Percentiles rank a stretch among this genome's conserved stretches.
Conservation (phyloP, 768 basidiomycete species). For the Boletus reticulatus region DNA sequence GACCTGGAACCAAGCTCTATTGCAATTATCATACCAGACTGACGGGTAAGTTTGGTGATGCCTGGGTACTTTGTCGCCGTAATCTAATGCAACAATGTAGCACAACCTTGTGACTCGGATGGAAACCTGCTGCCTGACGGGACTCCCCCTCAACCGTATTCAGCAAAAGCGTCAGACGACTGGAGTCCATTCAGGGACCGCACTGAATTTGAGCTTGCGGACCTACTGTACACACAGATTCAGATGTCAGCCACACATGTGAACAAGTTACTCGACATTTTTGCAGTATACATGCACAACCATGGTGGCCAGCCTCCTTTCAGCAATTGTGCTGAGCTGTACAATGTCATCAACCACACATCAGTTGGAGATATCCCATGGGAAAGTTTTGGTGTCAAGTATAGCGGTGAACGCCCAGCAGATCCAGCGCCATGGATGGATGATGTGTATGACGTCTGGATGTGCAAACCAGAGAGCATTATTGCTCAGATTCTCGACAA, state of each 20-base stretch:
- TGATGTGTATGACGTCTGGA: not conserved
- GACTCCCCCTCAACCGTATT: not conserved
- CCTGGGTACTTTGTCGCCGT: no score
- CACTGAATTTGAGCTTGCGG: not conserved
- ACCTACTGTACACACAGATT: not conserved
- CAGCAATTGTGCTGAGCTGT: not conserved
- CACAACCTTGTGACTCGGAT: not conserved
- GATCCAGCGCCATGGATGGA: not conserved
- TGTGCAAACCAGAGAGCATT: not conserved
- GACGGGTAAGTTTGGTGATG: not conserved
- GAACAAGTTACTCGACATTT: not conserved
- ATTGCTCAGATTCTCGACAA: not conserved
- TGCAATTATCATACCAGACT: not conserved
- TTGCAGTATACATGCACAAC: not conserved
- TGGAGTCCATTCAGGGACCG: not conserved
- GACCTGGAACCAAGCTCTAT: not conserved
- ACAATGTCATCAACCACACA: not conserved
- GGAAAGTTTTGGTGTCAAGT: not conserved
- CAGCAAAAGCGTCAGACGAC: not conserved
- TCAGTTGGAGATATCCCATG: not conserved
- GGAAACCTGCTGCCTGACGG: not conserved
- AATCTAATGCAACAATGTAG: no score
- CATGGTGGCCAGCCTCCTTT: not conserved
- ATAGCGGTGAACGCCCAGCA: not conserved
- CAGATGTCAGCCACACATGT: not conserved